phyloP scores from a whole-genome alignment of 2,329 filamentous ascomycete species.

The Calycina herbarum region DNA sequence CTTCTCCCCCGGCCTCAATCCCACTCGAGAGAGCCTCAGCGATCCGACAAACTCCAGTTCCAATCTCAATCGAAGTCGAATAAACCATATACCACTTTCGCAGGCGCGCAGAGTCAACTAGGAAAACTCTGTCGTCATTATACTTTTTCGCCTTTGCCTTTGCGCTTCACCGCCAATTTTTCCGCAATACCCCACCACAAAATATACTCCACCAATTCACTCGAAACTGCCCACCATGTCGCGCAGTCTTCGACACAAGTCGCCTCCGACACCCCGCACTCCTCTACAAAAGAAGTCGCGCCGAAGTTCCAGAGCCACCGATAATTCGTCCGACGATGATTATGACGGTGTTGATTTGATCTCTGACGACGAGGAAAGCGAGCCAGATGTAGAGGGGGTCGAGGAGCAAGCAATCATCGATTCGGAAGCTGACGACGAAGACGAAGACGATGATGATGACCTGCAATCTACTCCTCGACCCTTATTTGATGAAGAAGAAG shows the following conservation, averaged over 20 bases:
- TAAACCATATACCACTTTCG: constrained; percentile 6
- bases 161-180: constrained; percentile 25
- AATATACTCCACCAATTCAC: constrained; percentile 11
- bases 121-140: constrained; percentile 11
- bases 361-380: constrained; percentile 76
- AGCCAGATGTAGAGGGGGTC: constrained; percentile 73
- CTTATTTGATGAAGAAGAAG: constrained; percentile 43
- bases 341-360: constrained; percentile 79
- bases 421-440: constrained; percentile 44
- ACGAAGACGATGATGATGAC: constrained; percentile 42
- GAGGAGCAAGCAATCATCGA: constrained; percentile 74
- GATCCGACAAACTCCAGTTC: constrained; percentile 17
- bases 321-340: constrained; percentile 62
- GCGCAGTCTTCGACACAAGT: constrained; percentile 54
- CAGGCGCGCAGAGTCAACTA: constrained; percentile 6
- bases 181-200: constrained; percentile 6
- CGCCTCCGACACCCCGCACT: constrained; percentile 44
- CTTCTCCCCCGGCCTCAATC: constrained; percentile 18
- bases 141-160: constrained; percentile 2
- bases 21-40: constrained; percentile 13
- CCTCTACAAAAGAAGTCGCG: constrained; percentile 27
- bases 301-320: constrained; percentile 46
- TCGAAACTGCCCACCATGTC: constrained; percentile 32
- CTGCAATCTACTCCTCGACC: constrained; percentile 31
- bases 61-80: constrained; percentile 22